Conservation (phyloP, 768 basidiomycete species). For the Suillus paluster region DNA sequence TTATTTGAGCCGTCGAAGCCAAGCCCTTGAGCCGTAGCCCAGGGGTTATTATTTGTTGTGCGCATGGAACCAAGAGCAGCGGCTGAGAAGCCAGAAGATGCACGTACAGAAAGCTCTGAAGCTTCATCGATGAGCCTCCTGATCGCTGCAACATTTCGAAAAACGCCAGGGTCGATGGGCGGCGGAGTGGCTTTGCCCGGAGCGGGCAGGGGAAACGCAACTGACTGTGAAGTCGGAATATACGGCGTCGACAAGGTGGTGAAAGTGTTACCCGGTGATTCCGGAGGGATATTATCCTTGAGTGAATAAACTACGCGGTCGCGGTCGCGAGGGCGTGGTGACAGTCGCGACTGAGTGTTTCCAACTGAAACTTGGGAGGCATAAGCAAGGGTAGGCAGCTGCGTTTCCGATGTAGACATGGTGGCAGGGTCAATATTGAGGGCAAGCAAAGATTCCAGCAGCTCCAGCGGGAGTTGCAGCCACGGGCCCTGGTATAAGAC, state of each 20-base stretch:
- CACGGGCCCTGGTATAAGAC: conserved; percentile 72
- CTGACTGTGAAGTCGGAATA: conserved; percentile 35
- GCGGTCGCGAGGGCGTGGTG: conserved; percentile 33
- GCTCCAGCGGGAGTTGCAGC: conserved; percentile 86
- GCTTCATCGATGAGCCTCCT: conserved; percentile 88
- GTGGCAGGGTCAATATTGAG: conserved; percentile 80
- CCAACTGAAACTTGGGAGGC: conserved; percentile 14
- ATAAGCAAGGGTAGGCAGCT: conserved; percentile 35
- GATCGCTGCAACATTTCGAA: conserved; percentile 74
- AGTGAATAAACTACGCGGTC: conserved; percentile 52
- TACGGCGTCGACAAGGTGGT: conserved; percentile 40
- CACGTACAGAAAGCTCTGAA: conserved; percentile 85
- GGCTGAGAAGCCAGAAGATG: conserved; percentile 81
- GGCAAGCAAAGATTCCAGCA: conserved; percentile 79
- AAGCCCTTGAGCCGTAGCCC: conserved; percentile 65
- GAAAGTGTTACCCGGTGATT: conserved; percentile 44
- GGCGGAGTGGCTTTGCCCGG: conserved; percentile 77
- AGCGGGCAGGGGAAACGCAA: conserved; percentile 56
- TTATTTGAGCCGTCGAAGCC: conserved; percentile 65
- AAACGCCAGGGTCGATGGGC: conserved; percentile 89
- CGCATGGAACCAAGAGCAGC: conserved; percentile 73
- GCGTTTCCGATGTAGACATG: conserved; percentile 51
- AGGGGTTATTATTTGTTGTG: conserved; percentile 48
- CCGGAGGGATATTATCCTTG: conserved; percentile 49
- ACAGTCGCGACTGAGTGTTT: conserved; percentile 20